Conservation (phyloP, 352 stramenopile genomes). For the Phytopythium boreale region DNA sequence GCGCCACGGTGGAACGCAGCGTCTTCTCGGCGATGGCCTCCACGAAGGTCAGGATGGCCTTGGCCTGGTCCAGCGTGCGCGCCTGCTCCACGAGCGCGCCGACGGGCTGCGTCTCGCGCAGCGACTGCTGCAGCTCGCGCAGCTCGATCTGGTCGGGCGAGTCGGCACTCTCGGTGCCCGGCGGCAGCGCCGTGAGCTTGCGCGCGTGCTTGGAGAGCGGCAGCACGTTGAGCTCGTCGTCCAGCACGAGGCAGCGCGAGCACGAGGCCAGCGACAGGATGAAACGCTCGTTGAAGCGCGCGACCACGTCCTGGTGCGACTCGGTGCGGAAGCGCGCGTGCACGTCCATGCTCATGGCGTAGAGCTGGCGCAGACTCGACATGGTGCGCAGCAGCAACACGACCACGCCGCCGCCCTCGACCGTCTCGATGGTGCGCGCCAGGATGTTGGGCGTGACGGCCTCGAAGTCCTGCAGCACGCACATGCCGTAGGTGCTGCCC, state of each 20-base stretch:
- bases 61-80: constrained; percentile 94
- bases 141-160: constrained; percentile 88
- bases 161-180: constrained; percentile 49
- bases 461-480: constrained; percentile 99
- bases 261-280: constrained; percentile 97
- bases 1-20: constrained; percentile 90
- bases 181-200: constrained; percentile 84
- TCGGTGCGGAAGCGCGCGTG: constrained; percentile 90
- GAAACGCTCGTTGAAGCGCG: constrained; percentile 99
- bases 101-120: constrained; percentile 94
- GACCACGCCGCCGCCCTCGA: constrained; percentile 97
- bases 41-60: constrained; percentile 96
- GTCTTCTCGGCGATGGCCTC: constrained; percentile 98
- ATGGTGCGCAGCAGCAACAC: constrained; percentile 98
- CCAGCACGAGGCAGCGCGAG: constrained; percentile 95
- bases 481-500: constrained; percentile 97
- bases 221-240: constrained; percentile 99
- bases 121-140: constrained; percentile 92
- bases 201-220: constrained; percentile 93
- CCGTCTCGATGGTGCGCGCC: constrained; percentile 98
- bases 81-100: constrained; percentile 94
- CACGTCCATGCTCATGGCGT: constrained; percentile 98
- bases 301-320: constrained; percentile 93
- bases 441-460: constrained; percentile 99
- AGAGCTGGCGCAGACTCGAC: constrained; percentile 98